Evolutionary conservation across 495 filamentous ascomycete genomes (phyloP).

Genomic region (Cairneyella variabilis): DNA sequence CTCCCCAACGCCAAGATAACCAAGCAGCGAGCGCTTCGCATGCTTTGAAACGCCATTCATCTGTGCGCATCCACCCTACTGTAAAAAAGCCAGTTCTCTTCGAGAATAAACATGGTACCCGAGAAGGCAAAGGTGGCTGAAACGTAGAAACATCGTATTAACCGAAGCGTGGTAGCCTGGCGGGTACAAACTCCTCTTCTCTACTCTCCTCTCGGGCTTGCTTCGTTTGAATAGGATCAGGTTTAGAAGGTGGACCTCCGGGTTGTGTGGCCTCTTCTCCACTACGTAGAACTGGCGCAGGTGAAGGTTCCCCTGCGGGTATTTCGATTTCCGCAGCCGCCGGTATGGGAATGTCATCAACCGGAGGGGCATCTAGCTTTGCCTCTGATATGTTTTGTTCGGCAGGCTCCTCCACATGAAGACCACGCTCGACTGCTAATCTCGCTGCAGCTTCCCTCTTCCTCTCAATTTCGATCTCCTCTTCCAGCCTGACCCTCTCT

Average conservation of each 20-base stretch:
- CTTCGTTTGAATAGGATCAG: neutral
- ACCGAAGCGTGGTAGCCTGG: slow-evolving; percentile 24
- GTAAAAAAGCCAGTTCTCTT: neutral
- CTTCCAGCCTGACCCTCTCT: slow-evolving; percentile 58
- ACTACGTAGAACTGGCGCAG: neutral
- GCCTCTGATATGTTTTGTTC: slow-evolving; percentile 9
- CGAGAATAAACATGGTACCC: neutral
- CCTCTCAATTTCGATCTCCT: slow-evolving; percentile 65
- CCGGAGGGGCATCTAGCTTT: slow-evolving; percentile 1
- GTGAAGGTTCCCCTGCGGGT: neutral
- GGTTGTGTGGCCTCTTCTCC: neutral
- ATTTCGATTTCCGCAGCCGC: neutral
- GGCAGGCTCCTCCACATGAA: slow-evolving; percentile 29
- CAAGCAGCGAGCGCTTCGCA: slow-evolving; percentile 32
- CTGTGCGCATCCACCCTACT: neutral
- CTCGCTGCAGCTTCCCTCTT: slow-evolving; percentile 69
- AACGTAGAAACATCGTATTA: neutral
- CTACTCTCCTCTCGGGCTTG: neutral
- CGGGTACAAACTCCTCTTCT: slow-evolving; percentile 20
- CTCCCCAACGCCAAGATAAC: neutral
- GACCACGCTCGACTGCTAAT: slow-evolving; percentile 66
- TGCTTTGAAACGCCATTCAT: slow-evolving; percentile 26
- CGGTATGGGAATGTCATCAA: slow-evolving; percentile 24
- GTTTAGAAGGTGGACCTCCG: neutral
- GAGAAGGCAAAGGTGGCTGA: neutral